phyloP scores from a whole-genome alignment of 805 yeast genomes.

The Pichia phayaonensis region DNA sequence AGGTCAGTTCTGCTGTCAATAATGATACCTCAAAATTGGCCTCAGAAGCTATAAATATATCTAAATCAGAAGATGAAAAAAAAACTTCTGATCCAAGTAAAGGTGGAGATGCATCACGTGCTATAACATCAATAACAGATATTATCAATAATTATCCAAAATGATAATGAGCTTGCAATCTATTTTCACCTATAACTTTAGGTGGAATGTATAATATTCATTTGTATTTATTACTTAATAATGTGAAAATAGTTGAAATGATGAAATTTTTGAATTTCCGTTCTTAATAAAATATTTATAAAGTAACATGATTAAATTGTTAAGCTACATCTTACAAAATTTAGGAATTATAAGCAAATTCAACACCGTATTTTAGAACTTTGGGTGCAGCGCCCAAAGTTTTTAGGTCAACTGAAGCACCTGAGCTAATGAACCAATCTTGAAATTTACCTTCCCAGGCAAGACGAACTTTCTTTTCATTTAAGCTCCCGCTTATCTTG shows the following conservation, averaged over 20 bases:
- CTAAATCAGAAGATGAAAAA: no score
- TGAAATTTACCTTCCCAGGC: constrained; percentile 86
- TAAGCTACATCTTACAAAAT: neutral
- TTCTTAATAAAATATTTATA: no score
- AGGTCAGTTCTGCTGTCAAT: neutral
- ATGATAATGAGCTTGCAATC: neutral
- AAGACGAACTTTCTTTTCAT: constrained; percentile 50
- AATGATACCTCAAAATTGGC: no score
- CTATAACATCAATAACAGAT: neutral
- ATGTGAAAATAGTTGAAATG: neutral
- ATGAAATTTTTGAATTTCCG: no score
- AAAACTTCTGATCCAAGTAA: no score
- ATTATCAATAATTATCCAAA: neutral
- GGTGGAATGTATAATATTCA: neutral
- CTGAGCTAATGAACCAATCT: constrained; percentile 73
- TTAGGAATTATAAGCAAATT: constrained; percentile 54
- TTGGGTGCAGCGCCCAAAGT: constrained; percentile 36
- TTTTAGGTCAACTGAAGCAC: constrained; percentile 45
- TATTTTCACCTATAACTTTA: neutral
- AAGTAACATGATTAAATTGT: no score
- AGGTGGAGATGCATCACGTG: neutral
- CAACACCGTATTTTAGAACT: constrained; percentile 47
- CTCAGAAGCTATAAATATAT: neutral
- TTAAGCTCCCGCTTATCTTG: constrained; percentile 64
- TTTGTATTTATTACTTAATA: neutral